Evolutionary conservation across 108 stramenopile genomes (phyloP).

Genomic region (Schizochytrium sp.): DNA sequence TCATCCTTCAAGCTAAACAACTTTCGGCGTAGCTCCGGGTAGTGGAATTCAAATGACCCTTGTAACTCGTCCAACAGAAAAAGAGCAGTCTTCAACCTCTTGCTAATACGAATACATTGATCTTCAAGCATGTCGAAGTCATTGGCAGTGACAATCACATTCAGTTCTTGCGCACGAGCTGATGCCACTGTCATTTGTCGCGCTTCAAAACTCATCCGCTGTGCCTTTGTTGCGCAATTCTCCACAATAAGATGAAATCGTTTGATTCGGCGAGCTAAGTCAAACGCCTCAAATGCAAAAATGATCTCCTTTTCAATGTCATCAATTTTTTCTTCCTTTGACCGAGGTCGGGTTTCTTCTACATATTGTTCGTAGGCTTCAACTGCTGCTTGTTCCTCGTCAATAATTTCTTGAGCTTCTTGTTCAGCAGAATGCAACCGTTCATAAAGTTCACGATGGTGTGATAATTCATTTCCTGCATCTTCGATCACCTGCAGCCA

Average conservation of each 20-base stretch:
- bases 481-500: background rate
- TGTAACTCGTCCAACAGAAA: background rate
- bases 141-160: background rate
- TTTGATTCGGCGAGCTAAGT: background rate
- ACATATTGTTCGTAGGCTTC: background rate
- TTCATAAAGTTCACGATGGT: background rate
- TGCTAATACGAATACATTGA: constrained; percentile 3
- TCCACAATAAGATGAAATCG: constrained; percentile 19
- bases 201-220: background rate
- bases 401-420: background rate
- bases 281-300: background rate
- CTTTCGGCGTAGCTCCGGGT: background rate
- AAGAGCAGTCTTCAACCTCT: background rate
- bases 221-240: background rate
- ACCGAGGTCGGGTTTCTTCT: background rate
- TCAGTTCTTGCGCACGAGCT: background rate
- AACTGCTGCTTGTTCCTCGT: background rate
- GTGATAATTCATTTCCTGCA: background rate
- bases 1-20: background rate
- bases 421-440: background rate
- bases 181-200: background rate
- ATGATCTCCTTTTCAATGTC: background rate
- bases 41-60: background rate
- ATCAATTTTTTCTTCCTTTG: background rate
- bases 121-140: constrained; percentile 17